A percentile compares a stretch with the other conserved stretches of the same genome.
Evolutionary conservation across 1,284 basidiomycete genomes (phyloP).

Genomic region (Lentinus polychrous): DNA sequence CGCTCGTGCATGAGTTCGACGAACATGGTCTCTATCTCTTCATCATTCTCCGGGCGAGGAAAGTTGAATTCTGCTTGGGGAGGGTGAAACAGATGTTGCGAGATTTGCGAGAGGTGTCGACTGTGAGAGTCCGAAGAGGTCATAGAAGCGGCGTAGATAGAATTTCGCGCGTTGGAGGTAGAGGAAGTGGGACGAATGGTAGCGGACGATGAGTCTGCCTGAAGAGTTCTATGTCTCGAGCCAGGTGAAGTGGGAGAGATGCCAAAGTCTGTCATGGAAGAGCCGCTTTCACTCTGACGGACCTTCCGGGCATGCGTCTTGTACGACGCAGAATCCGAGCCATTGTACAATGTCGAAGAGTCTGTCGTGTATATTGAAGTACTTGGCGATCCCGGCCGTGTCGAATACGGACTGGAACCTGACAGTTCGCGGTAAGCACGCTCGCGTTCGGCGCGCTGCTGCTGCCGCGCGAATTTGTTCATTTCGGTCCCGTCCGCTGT

Average conservation of each 20-base stretch:
- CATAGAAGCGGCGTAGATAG: conserved; percentile 55
- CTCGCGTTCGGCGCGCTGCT: conserved; percentile 46
- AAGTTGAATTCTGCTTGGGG: conserved; percentile 62
- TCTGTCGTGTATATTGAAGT: conserved; percentile 48
- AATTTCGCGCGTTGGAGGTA: conserved; percentile 37
- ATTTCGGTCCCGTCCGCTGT: conserved; percentile 63
- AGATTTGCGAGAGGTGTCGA: conserved; percentile 48
- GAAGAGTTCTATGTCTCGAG: conserved; percentile 10
- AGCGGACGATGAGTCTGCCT: not conserved
- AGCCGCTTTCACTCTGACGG: conserved; percentile 43
- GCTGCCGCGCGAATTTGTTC: conserved; percentile 47
- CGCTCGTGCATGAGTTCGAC: conserved; percentile 66
- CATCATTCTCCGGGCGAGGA: conserved; percentile 64
- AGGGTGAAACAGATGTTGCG: conserved; percentile 45
- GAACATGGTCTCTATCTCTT: conserved; percentile 75
- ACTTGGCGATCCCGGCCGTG: conserved; percentile 41
- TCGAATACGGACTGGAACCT: conserved; percentile 6
- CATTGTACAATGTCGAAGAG: conserved; percentile 52
- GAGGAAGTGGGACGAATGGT: conserved; percentile 19
- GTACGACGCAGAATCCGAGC: conserved; percentile 24
- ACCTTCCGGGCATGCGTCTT: conserved; percentile 29
- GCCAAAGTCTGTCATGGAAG: conserved; percentile 20
- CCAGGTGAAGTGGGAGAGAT: conserved; percentile 30
- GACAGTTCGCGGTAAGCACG: conserved; percentile 30
- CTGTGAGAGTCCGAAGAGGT: conserved; percentile 42